Percentiles rank a stretch among this genome's conserved stretches.
phyloP scores from a whole-genome alignment of 2,329 filamentous ascomycete genomes.

The Orbilia blumenaviensis region DNA sequence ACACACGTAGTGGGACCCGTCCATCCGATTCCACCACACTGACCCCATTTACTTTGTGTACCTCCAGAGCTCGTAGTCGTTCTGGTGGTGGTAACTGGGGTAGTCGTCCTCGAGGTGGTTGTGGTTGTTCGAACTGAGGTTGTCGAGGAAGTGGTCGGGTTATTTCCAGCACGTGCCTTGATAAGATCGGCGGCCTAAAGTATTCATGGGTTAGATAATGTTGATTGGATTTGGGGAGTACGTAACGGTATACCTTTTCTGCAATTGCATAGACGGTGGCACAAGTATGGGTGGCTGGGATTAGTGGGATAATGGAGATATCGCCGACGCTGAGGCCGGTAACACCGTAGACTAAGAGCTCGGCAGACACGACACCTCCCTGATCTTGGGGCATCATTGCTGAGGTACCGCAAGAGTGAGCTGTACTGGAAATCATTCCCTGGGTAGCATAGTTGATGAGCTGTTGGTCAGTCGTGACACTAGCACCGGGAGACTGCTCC shows the following conservation, averaged over 20 bases:
- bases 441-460: constrained; percentile 57
- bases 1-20: constrained; percentile 55
- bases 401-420: constrained; percentile 66
- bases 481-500: constrained; percentile 59
- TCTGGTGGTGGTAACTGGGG: background rate
- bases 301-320: constrained; percentile 63
- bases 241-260: constrained; percentile 60
- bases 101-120: constrained; percentile 15
- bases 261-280: constrained; percentile 62
- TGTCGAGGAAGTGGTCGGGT: constrained; percentile 16
- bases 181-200: constrained; percentile 64
- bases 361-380: constrained; percentile 65
- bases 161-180: constrained; percentile 57
- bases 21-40: constrained; percentile 57
- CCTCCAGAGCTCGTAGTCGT: background rate
- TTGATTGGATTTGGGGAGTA: background rate
- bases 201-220: constrained; percentile 31
- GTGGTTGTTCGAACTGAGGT: constrained; percentile 15
- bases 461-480: constrained; percentile 58
- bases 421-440: constrained; percentile 62
- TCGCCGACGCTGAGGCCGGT: constrained; percentile 64
- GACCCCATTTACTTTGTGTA: constrained; percentile 32
- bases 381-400: constrained; percentile 65
- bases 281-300: constrained; percentile 61
- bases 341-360: constrained; percentile 63